Conservation (phyloP, 768 basidiomycete genomes). For the Suillus subluteus region DNA sequence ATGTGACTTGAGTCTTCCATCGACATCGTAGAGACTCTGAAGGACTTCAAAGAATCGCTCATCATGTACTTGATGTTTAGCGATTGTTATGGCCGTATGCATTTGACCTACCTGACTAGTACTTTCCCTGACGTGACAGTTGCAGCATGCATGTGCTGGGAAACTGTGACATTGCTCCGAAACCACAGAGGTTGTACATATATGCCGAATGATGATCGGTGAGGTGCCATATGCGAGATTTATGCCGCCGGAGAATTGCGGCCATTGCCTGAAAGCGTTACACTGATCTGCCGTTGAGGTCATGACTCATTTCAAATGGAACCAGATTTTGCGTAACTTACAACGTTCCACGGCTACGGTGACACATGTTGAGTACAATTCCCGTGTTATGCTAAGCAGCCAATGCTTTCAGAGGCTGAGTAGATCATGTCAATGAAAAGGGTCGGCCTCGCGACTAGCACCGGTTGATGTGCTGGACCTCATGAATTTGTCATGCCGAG, state of each 20-base stretch:
- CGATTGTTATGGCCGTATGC: neutral
- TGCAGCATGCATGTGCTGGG: neutral
- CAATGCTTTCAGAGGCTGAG: neutral
- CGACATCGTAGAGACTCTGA: neutral
- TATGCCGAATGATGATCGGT: neutral
- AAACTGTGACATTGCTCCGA: neutral
- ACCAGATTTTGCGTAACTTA: neutral
- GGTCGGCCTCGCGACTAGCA: neutral
- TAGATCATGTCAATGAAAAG: neutral
- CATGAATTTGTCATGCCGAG: neutral
- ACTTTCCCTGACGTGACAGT: neutral
- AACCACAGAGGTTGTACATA: neutral
- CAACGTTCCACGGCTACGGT: neutral
- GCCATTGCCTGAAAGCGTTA: neutral
- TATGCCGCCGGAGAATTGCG: neutral
- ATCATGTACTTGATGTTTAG: neutral
- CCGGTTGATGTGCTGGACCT: neutral
- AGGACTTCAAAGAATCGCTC: neutral
- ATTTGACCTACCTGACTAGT: neutral
- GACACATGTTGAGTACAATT: neutral
- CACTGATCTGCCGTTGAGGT: neutral
- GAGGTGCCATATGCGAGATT: neutral
- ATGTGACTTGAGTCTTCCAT: neutral
- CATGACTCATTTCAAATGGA: neutral
- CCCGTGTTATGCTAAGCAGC: neutral